Conservation (phyloP, 2,329 filamentous ascomycete genomes). For the Dactylellina leptospora region DNA sequence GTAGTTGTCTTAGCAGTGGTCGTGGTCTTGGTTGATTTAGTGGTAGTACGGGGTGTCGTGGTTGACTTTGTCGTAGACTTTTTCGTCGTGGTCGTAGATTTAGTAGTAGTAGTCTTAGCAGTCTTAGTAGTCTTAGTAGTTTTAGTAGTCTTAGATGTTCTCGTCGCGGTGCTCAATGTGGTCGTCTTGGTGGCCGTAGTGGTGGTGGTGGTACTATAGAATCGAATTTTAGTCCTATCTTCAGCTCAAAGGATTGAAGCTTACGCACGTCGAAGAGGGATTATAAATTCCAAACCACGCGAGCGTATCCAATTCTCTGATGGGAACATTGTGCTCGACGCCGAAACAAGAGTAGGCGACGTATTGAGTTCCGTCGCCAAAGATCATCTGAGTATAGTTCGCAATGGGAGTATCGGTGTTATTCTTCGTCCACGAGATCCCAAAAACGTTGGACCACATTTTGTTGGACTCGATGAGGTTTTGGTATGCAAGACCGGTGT, state of each 20-base stretch:
- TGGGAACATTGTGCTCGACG: conserved; percentile 33
- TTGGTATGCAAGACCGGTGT: conserved; percentile 57
- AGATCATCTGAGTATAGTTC: conserved; percentile 59
- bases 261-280: background rate
- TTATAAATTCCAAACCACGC: conserved; percentile 47
- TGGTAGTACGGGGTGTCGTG: conserved; percentile 1
- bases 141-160: no score
- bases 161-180: conserved; percentile 6
- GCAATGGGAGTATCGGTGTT: conserved; percentile 57
- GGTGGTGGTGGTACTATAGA: background rate
- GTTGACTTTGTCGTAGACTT: no score
- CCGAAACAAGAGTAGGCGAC: conserved; percentile 58
- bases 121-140: no score
- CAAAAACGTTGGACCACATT: conserved; percentile 56
- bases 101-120: conserved; percentile 9
- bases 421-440: conserved; percentile 55
- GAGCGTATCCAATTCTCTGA: conserved; percentile 26
- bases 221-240: background rate
- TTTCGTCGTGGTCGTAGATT: conserved; percentile 11
- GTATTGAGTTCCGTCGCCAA: conserved; percentile 59
- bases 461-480: conserved; percentile 57
- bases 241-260: background rate
- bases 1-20: conserved; percentile 8
- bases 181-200: no score
- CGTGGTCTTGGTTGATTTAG: conserved; percentile 9